Evolutionary conservation across 257 asterid genomes (phyloP).

Genomic region (Petunia axillaris): DNA sequence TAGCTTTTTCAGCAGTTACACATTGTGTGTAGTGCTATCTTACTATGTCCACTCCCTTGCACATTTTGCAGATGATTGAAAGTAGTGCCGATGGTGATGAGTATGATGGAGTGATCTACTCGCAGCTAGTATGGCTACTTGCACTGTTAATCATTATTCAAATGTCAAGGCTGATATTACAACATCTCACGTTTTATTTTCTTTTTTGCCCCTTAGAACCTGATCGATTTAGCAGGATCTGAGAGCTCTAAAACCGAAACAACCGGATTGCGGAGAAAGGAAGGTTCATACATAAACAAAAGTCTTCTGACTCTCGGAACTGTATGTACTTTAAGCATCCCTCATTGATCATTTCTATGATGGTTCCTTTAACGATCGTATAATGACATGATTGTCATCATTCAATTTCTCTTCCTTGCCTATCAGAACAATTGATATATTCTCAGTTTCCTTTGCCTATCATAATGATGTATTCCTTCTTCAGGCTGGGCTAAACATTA

Average conservation of each 20-base stretch:
- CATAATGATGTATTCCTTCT: neutral
- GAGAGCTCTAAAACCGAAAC: conserved; percentile 42
- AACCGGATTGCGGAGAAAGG: conserved; percentile 39
- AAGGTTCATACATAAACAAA: conserved; percentile 39
- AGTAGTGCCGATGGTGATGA: conserved; percentile 38
- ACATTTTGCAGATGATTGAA: conserved; percentile 34
- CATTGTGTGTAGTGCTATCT: neutral
- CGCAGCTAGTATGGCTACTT: conserved; percentile 35
- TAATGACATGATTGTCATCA: neutral
- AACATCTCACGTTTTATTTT: conserved; percentile 20
- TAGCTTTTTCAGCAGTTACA: no score
- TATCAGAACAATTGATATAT: neutral
- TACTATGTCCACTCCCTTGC: neutral
- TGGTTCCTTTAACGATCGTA: neutral
- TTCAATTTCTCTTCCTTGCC: conserved; percentile 10
- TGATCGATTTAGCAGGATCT: conserved; percentile 74
- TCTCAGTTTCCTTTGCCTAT: no score
- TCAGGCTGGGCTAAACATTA: conserved; percentile 22
- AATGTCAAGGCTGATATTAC: conserved; percentile 9
- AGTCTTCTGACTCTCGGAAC: conserved; percentile 40
- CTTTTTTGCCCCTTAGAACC: conserved; percentile 59
- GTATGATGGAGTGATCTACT: conserved; percentile 36
- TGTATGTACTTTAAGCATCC: conserved; percentile 31
- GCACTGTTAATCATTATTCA: conserved; percentile 26
- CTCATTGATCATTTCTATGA: neutral